These are phyloP conservation scores for Xylaria grammica DNA, from an alignment of 495 filamentous ascomycete species.

Conservation along the genomic window DNA sequence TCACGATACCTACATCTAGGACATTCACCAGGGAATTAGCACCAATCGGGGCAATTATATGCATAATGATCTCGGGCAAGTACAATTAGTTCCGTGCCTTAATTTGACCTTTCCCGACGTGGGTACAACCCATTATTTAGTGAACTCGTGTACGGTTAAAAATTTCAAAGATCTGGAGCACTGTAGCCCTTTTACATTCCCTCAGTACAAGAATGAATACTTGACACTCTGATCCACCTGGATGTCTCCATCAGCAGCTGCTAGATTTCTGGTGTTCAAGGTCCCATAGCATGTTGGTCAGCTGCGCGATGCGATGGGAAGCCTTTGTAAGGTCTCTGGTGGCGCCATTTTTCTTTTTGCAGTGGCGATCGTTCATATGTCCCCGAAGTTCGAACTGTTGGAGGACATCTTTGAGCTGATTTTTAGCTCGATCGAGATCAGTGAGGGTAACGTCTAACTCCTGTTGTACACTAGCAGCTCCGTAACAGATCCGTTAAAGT, in stretches of 20 bases:
- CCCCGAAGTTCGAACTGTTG: conserved; percentile 14
- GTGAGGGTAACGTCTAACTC: conserved; percentile 5
- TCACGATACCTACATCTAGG: conserved; percentile 6
- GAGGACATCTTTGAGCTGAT: conserved; percentile 10
- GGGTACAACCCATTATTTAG: conserved; percentile 13
- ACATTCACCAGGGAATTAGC: conserved; percentile 5
- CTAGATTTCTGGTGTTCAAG: not conserved
- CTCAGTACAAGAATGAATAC: conserved; percentile 1
- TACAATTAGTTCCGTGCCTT: conserved; percentile 6
- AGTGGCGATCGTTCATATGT: conserved; percentile 14
- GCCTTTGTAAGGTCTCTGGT: conserved; percentile 6
- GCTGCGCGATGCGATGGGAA: conserved; percentile 12
- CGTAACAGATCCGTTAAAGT: conserved; percentile 14
- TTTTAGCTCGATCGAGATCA: conserved; percentile 9
- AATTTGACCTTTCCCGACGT: conserved; percentile 10
- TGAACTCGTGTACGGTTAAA: conserved; percentile 2
- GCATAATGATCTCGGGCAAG: not conserved
- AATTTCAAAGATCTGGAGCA: conserved; percentile 14
- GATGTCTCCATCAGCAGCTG: not conserved
- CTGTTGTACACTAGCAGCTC: conserved; percentile 15
- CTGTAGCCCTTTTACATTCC: conserved; percentile 5
- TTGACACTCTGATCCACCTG: not conserved
- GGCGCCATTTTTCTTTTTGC: conserved; percentile 7
- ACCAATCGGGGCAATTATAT: not conserved
- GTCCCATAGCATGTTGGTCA: conserved; percentile 10